Percentiles rank a stretch among this genome's conserved stretches.
Evolutionary conservation across 1,284 basidiomycete genomes (phyloP).

Genomic region (Neolentinus lepideus): DNA sequence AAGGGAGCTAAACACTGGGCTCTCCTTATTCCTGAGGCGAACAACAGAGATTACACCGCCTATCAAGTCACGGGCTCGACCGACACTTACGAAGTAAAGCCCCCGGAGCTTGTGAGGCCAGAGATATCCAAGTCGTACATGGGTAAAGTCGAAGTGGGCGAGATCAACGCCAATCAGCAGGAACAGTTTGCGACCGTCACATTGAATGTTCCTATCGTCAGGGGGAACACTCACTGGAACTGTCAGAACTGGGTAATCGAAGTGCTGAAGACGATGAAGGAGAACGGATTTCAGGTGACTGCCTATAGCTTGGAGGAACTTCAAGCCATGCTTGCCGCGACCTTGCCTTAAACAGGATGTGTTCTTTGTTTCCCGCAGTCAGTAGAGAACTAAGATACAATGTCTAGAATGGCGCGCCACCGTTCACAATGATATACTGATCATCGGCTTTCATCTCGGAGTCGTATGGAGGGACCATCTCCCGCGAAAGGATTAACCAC

Average conservation of each 20-base stretch:
- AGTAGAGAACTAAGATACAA: too few species aligned
- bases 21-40: neutral
- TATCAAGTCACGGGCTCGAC: neutral
- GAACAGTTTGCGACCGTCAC: neutral
- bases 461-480: neutral
- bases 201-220: neutral
- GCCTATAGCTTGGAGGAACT: neutral
- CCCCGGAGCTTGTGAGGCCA: neutral
- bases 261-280: neutral
- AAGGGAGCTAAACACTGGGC: neutral
- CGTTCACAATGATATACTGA: neutral
- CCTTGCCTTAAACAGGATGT: neutral
- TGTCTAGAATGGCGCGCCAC: neutral
- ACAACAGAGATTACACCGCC: neutral
- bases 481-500: neutral
- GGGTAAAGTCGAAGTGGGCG: neutral
- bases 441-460: neutral
- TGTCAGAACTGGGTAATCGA: neutral
- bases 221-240: neutral
- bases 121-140: neutral
- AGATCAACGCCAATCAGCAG: neutral
- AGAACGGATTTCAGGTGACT: neutral
- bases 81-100: neutral
- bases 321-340: neutral
- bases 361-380: too few species aligned